Conservation (phyloP, 139 green algal species). For the Ulvella scutata region DNA sequence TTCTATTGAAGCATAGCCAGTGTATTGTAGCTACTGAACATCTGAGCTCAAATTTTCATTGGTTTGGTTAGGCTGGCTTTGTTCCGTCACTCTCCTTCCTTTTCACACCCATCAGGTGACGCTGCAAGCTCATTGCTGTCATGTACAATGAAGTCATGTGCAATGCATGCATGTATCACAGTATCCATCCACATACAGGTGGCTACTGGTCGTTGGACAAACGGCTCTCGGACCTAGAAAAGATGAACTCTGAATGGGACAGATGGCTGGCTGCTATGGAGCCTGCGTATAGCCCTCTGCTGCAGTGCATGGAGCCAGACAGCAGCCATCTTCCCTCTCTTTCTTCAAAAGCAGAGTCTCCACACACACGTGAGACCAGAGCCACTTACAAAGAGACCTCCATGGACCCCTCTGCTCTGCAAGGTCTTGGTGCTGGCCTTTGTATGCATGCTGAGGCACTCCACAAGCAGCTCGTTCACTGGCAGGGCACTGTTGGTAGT, state of each 20-base stretch:
- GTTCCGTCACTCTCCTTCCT: too few species aligned
- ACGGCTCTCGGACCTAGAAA: constrained; percentile 19
- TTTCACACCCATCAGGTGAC: too few species aligned
- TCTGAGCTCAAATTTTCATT: too few species aligned
- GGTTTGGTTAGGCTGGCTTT: too few species aligned
- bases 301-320: neutral
- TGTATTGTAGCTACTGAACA: too few species aligned
- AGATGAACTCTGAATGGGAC: constrained; percentile 18
- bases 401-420: neutral
- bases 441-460: neutral
- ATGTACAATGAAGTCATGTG: too few species aligned
- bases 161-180: too few species aligned
- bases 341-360: neutral
- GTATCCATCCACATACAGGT: too few species aligned
- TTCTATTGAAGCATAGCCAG: too few species aligned
- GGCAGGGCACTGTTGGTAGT: neutral
- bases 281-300: neutral
- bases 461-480: neutral
- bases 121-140: too few species aligned
- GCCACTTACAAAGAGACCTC: neutral
- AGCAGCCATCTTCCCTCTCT: neutral
- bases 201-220: constrained; percentile 37
- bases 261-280: neutral
- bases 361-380: too few species aligned
- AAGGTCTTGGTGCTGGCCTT: neutral